Percentiles rank a stretch among this genome's conserved stretches.
Conservation (phyloP, 2,329 filamentous ascomycete species). For the Spiromastix sp. region DNA sequence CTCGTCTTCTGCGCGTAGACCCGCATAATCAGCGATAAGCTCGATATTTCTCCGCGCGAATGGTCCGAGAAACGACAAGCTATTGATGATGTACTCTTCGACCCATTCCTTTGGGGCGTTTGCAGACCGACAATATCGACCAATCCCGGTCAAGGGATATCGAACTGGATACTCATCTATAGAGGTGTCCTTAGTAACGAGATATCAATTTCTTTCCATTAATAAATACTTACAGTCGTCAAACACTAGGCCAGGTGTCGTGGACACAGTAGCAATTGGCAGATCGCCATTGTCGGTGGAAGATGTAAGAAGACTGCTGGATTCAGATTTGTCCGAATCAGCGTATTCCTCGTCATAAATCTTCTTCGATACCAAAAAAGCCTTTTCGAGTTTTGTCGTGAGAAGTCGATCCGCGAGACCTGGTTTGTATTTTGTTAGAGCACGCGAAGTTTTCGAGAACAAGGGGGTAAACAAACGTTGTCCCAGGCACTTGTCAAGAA, state of each 20-base stretch:
- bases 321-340: background rate
- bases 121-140: constrained; percentile 3
- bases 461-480: background rate
- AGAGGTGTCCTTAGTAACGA: no score
- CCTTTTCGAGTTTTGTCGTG: constrained; percentile 2
- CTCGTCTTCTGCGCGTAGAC: no score
- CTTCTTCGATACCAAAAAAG: background rate
- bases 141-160: constrained; percentile 1
- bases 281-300: no score
- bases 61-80: constrained; percentile 1
- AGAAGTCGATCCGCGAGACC: constrained; percentile 2
- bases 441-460: background rate
- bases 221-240: no score
- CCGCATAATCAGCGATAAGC: background rate
- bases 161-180: no score
- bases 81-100: constrained; percentile 1
- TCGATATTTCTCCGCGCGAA: background rate
- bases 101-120: constrained; percentile 3
- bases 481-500: constrained; percentile 4
- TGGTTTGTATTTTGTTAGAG: background rate
- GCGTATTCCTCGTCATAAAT: background rate
- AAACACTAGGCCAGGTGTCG: no score
- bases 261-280: no score
- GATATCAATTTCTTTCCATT: no score
- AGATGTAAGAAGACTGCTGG: no score